Conservation (phyloP, 1,284 basidiomycete genomes). For the Phylloboletellus chloephorus region DNA sequence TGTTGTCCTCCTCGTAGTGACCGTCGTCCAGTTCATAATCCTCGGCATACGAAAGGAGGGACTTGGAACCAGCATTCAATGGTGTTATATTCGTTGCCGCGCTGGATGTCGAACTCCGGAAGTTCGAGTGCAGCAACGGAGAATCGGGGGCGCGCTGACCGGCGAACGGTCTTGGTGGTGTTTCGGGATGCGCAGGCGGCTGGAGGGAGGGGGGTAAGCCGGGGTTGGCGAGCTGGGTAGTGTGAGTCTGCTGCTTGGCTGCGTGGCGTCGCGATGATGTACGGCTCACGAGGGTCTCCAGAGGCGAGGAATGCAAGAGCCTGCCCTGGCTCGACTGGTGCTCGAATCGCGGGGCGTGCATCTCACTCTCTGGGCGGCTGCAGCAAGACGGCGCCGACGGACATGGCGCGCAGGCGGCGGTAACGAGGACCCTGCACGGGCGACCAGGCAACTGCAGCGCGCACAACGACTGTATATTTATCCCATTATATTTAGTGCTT, state of each 20-base stretch:
- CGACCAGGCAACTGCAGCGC: no score
- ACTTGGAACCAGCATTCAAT: conserved; percentile 22
- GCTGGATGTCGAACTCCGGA: conserved; percentile 52
- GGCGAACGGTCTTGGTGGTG: conserved; percentile 11
- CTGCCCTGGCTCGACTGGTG: conserved; percentile 14
- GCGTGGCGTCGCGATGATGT: conserved; percentile 35
- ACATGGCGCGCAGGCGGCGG: conserved; percentile 11
- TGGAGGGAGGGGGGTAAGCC: conserved; percentile 9
- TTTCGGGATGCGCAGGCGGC: conserved; percentile 3
- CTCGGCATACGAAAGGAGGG: conserved; percentile 25
- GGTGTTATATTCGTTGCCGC: conserved; percentile 37
- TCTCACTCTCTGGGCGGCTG: conserved; percentile 13
- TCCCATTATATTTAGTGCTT: conserved; percentile 1
- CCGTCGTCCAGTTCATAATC: conserved; percentile 20
- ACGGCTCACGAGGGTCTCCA: conserved; percentile 37
- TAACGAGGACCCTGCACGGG: no score
- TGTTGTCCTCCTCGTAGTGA: conserved; percentile 11
- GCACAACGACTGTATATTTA: conserved; percentile 1
- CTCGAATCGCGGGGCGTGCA: conserved; percentile 19
- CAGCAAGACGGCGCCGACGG: conserved; percentile 2
- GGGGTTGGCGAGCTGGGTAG: conserved; percentile 3
- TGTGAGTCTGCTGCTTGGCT: conserved; percentile 8
- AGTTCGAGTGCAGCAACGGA: conserved; percentile 59
- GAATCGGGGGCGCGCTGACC: conserved; percentile 37
- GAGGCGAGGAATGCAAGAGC: conserved; percentile 35